A percentile compares a stretch with the other conserved stretches of the same genome.
phyloP scores from a whole-genome alignment of 2,329 filamentous ascomycete genomes.

The Pezicula neosporulosa region DNA sequence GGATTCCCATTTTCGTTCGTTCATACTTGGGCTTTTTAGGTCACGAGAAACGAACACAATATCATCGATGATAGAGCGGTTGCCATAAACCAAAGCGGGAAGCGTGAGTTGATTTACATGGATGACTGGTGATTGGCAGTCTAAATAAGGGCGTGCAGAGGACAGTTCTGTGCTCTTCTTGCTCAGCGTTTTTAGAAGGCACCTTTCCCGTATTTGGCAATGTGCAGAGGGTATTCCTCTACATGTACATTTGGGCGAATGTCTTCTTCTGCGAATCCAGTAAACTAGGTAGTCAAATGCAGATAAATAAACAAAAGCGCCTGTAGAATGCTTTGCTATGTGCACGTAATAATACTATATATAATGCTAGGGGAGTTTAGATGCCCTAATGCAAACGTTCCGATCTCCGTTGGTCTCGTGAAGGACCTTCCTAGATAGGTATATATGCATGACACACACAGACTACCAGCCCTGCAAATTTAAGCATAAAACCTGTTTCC shows the following conservation, averaged over 20 bases:
- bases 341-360: neutral
- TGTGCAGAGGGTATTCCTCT: no score
- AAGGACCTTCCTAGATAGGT: no score
- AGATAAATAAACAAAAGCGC: constrained; percentile 25
- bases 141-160: constrained; percentile 11
- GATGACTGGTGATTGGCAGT: constrained; percentile 17
- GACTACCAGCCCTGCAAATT: no score
- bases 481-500: no score
- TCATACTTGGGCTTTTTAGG: constrained; percentile 16
- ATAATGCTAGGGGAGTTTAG: no score
- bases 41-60: constrained; percentile 21
- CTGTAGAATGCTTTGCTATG: neutral
- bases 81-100: constrained; percentile 1
- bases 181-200: constrained; percentile 10
- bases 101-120: constrained; percentile 8
- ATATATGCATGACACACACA: no score
- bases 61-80: constrained; percentile 16
- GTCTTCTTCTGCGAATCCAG: constrained; percentile 18
- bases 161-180: constrained; percentile 14
- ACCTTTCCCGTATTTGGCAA: neutral
- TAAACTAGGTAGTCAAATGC: constrained; percentile 23
- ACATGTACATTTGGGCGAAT: constrained; percentile 6
- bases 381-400: no score
- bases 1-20: constrained; percentile 16
- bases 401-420: no score